Evolutionary conservation across 2,329 filamentous ascomycete genomes (phyloP), one percentile per base, ranked within the genome.

Genomic region (Cryphonectria naterciae): DNA sequence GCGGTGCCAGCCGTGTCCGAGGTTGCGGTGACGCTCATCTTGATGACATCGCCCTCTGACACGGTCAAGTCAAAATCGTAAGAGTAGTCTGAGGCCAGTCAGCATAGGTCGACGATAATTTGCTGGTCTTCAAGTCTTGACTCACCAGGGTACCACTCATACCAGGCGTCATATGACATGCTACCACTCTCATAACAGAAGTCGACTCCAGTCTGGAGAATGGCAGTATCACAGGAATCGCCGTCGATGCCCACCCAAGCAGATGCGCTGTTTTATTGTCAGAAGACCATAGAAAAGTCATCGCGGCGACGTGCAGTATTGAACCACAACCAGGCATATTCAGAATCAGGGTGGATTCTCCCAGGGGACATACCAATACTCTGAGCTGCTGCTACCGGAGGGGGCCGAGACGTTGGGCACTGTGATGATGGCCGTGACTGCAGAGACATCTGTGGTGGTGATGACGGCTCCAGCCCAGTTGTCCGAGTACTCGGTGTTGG

Each of bases 381-480:
- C 82, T 73, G 85, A 83, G 28, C 79, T 35, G 19, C 78, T 77
- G 28, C 74, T 76, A 32, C 80, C 80, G 13, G 76, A 77, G 2
- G 83, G 81, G 5, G 80, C 75, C 17, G 79, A 79, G 11, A 86
- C 84, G 0, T 80, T 81, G 17, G 69, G 69, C 6, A 88, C 84
- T 1, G 81, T 85, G 77, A 89, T 85, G 11, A 82, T 81, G 35
- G 82, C 87, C 7, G 83, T 83, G 35, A 87, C 87, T 15, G 79
- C 77, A 32, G 80, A 87, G 78, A 84, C 88, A 68, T 81, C 82
- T n/a, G 80, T 82, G 61, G 82, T 82, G 61, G 83, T 83, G 67
- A 87, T 82, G 15, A 88, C 85, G 0, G 85, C 86, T 58, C 88
- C 88, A 17, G 86, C 85, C 88, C 87, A 89, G 80, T 89, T 89